Base-by-base conservation (phyloP, 2,329 filamentous ascomycete genomes). In the Thelonectria discophora region DNA sequence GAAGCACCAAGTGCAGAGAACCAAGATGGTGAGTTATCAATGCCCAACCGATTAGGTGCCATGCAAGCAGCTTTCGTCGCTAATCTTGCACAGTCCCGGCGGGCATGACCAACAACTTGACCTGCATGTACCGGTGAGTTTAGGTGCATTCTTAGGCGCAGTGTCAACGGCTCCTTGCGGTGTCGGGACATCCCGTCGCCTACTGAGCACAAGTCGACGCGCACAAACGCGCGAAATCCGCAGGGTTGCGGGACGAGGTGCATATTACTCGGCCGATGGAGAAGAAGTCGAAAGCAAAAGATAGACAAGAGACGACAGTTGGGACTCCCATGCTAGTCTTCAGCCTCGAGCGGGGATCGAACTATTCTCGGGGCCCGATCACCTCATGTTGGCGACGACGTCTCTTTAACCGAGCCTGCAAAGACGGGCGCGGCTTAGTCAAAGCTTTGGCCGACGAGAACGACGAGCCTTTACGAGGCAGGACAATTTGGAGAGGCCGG, bases 1-100 rank as follows among this genome's bases (percentile, higher is more conserved):
- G 57, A 64, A 62, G 52, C 42, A 47, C 46, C 62, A 7, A 4
- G 24, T 63, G 45, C 55, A 60, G 60, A 54, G 20, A 54, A 49
- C 60, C 58, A 68, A 68, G 64, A 68, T 69, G 52, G 50, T 68
- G 66, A 69, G 64, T 65, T 71, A 59, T 55, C 62, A 70, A 60
- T 63, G 55, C 59, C 58, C 58, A 71, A 64, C 62, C 60, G 67
- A 67, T 70, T 70, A 66, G 67, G 54, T 67, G 49, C 56, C 49
- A 48, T 68, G 65, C 59, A 66, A 56, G 42, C 61, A 63, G 59
- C 59, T n/a, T 58, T 57, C 49, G 57, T 70, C 69, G 69, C 69
- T 69, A 71, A 72, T 70, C 69, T 71, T 60, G 62, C 39, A 37
- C 63, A 55, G 63, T 66, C 50, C 56, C 60, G 58, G 58, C 55